Percentiles rank a stretch among this genome's conserved stretches.
Evolutionary conservation across 2,329 filamentous ascomycete genomes (phyloP).

Genomic region (Fusarium sambucinum): DNA sequence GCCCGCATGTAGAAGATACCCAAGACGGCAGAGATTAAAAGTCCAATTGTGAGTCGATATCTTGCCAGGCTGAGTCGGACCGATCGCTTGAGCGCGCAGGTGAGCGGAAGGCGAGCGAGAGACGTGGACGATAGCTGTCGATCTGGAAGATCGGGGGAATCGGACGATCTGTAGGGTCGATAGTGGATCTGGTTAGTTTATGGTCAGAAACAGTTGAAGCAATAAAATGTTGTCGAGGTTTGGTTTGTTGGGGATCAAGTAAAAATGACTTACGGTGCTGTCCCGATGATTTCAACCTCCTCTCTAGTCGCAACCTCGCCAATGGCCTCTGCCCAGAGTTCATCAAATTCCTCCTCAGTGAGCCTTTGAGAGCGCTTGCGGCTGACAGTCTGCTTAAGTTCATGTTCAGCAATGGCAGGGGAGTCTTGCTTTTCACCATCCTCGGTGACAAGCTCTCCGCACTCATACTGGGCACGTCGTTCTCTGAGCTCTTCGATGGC

Average conservation of each 20-base stretch:
- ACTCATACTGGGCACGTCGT: slow-evolving; percentile 89
- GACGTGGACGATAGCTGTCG: slow-evolving; percentile 83
- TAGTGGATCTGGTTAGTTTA: slow-evolving; percentile 88
- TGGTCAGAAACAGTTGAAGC: slow-evolving; percentile 63
- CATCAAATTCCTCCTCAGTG: slow-evolving; percentile 89
- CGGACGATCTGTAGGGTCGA: slow-evolving; percentile 78
- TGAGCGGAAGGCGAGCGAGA: slow-evolving; percentile 90
- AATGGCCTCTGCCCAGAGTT: slow-evolving; percentile 81
- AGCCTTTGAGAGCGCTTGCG: slow-evolving; percentile 85
- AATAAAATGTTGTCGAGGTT: slow-evolving; percentile 39
- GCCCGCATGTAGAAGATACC: slow-evolving; percentile 72
- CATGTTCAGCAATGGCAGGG: slow-evolving; percentile 73
- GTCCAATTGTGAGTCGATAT: slow-evolving; percentile 87
- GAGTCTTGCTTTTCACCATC: slow-evolving; percentile 69
- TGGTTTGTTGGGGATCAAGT: slow-evolving; percentile 23
- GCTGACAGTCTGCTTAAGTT: slow-evolving; percentile 81
- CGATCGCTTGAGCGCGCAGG: slow-evolving; percentile 82
- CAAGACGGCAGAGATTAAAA: slow-evolving; percentile 65
- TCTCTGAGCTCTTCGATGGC: slow-evolving; percentile 89
- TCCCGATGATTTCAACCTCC: slow-evolving; percentile 65
- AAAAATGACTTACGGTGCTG: slow-evolving; percentile 64
- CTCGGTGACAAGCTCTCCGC: slow-evolving; percentile 76
- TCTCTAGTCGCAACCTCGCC: slow-evolving; percentile 75
- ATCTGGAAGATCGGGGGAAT: slow-evolving; percentile 71
- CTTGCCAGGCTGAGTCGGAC: slow-evolving; percentile 83